Evolutionary conservation across 1,284 basidiomycete genomes (phyloP), one percentile per base, ranked within the genome.

Genomic region (Phlebopus sp.): DNA sequence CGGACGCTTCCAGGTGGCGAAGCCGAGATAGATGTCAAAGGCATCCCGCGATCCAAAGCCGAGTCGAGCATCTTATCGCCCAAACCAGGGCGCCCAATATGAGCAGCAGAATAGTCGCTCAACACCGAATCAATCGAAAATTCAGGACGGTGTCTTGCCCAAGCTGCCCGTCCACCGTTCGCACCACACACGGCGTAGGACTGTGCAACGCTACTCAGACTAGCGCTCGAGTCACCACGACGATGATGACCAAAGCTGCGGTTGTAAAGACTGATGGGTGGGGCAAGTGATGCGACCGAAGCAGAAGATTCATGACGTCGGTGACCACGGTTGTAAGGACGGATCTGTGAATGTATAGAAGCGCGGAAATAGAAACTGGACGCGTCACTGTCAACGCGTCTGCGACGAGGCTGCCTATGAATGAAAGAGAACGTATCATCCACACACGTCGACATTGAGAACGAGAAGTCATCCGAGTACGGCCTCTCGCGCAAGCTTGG

Each of bases 31-130:
- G 85, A 73, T 0, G 75, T 64, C 23, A 91, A 72, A 0, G 84
- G 79, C 47, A 78, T 74, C 3, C 76, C 77, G 36, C 73, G 75
- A 40, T 84, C 82, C 6, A 68, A 71, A n/a, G 70, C 70, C 15
- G 72, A 78, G 25, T 86, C 81, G 58, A 93, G 90, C 90, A 93
- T 92, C 73, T 92, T 90, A 60, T 92, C 91, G 0, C 91, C 90
- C 2, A 93, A 66, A 2, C 84, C 88, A 2, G 90, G 90, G 17
- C 90, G 76, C 2, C 74, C 82, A 3, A 88, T 62, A 9, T 76
- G 73, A 52, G 72, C 67, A 2, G 70, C 74, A 2, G 84, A 84
- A 53, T 78, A 78, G 45, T 83, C 79, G 48, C 87, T 91, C 55
- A 75, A 67, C 30, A 78, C 62, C 0, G 87, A 91, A 52, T 89